Base-by-base conservation (phyloP, 2,329 filamentous ascomycete species). In the Didymella keratinophila region DNA sequence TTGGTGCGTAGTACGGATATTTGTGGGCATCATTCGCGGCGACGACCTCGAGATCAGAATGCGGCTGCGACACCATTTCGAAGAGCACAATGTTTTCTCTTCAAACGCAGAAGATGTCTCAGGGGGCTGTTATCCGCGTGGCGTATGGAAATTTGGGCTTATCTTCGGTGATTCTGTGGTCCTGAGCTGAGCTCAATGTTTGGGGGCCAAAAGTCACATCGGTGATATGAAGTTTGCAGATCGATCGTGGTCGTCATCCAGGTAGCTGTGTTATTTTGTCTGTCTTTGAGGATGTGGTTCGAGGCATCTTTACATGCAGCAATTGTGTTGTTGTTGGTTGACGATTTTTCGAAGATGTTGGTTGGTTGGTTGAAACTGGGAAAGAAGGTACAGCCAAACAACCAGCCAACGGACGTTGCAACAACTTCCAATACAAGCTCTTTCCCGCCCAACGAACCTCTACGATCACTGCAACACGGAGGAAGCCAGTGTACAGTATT, bases 11-110 rank as follows among this genome's bases (percentile, higher is more conserved):
- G 32, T 36, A 36, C 16, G 32, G 6, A 4, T 36, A 36, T 36
- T 36, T 36, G 32, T 36, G 32, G 16, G 32, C 16, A 11, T 39
- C 18, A 39, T 20, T 39, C 8, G 18, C 16, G 18, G 36, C 28
- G 10, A 44, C 50, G 23, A 52, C 50, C 50, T 52, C 42, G 4
- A 52, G 42, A 42, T 52, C 50, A 20, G 41, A 52, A n/a, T 52
- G 50, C 9, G 50, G 18, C 7, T 52, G 27, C 32, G 50, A 27
- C 32, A 11, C 30, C 50, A 46, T 52, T n/a, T 23, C 11, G 42
- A 39, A 21, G 18, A 2, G 18, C 18, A 34, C 4, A 34, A 10
- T 16, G 18, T 34, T 9, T 25, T 18, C 23, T 16, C n/a, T 6
- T 14, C 18, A 8, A 27, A 7, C 14, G 0, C 3, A 27, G 14